Evolutionary conservation across 495 filamentous ascomycete species (phyloP), one percentile per base, ranked within the genome.

Genomic region (Hyaloscypha finlandica): DNA sequence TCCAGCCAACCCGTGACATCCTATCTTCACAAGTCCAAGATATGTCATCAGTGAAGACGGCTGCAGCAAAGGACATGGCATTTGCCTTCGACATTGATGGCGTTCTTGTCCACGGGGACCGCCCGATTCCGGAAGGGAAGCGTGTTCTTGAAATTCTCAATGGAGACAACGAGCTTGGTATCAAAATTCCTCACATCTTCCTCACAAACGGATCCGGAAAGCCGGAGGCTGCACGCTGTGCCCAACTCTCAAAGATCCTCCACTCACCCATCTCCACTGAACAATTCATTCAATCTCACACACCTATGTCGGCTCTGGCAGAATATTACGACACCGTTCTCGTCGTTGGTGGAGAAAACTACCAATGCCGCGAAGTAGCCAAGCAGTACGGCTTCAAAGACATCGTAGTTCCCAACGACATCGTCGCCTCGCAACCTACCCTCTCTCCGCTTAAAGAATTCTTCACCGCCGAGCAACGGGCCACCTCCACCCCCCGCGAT

Each of bases 11-110:
- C 0, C 85, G 89, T 30, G 88, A 92, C 52, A 87, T 93, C 72
- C 76, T 93, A 66, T 88, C 88, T 63, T 85, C 88, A 3, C 89
- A 90, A 76, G 81, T 91, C 33, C 91, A 93, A 77, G 89, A 90
- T 69, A 81, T 92, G 69, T 82, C 86, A 67, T 76, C 86, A 64
- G 85, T 89, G 71, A 92, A 91, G 76, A 90, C 90, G 8, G 77
- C 76, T 22, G 77, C 78, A 39, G 86, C 84, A 42, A 89, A 89
- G 79, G 85, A 89, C 78, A 88, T 89, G 83, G 84, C 85, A 4
- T 89, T 89, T 68, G 85, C 82, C 32, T 89, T 89, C 66, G 87
- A 89, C 73, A 89, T 89, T 61, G 86, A 90, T 67, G 87, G 86
- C 64, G 86, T 89, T 31, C 77, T 89, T 3, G 86, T 89, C 42